These are phyloP conservation scores for Anacardium occidentale DNA, from an alignment of 345 rosid genomes.

Conservation along the genomic window DNA sequence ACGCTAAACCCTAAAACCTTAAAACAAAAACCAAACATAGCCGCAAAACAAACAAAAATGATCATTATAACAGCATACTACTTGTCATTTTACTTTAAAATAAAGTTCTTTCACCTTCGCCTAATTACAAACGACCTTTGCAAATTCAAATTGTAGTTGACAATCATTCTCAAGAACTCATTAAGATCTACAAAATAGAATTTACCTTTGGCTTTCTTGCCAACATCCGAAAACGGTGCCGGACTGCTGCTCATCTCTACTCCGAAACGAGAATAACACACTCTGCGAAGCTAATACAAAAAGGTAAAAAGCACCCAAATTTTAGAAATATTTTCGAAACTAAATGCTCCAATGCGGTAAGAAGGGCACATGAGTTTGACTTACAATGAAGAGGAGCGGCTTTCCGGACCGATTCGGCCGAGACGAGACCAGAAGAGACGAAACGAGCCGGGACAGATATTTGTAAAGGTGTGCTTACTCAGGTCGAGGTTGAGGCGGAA, in stretches of 20 bases:
- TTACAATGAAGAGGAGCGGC: constrained; percentile 16
- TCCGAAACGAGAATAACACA: constrained; percentile 19
- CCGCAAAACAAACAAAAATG: no score
- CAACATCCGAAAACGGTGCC: constrained; percentile 73
- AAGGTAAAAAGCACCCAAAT: background rate
- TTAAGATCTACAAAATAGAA: background rate
- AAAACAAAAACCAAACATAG: no score
- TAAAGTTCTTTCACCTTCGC: no score
- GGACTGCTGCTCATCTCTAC: constrained; percentile 63
- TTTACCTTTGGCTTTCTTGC: constrained; percentile 71
- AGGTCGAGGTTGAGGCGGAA: background rate
- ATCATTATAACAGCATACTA: no score
- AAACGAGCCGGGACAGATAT: constrained; percentile 3
- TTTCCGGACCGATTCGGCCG: constrained; percentile 17
- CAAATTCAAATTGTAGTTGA: no score
- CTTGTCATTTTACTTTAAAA: no score
- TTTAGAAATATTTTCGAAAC: background rate
- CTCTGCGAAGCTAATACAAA: constrained; percentile 14
- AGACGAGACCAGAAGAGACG: background rate
- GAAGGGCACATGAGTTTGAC: background rate
- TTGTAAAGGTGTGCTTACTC: background rate
- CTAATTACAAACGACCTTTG: no score
- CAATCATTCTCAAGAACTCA: no score
- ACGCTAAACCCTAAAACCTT: no score
- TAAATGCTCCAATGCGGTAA: background rate